Evolutionary conservation across 768 basidiomycete species (phyloP).

Genomic region (Suillus plorans): DNA sequence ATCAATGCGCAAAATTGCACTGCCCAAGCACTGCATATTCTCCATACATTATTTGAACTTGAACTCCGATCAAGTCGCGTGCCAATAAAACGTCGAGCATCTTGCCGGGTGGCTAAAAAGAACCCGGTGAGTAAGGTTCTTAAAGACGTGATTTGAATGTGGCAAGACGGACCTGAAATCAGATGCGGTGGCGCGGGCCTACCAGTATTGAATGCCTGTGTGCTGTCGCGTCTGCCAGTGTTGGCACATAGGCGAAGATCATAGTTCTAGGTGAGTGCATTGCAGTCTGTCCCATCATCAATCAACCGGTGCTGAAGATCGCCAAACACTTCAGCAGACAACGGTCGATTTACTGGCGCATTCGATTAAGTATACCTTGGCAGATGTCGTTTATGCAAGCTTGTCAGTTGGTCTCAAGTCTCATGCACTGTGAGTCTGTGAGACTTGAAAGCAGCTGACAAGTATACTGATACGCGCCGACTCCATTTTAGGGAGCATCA

Average conservation of each 20-base stretch:
- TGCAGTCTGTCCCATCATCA: slow-evolving; percentile 16
- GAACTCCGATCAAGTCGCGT: slow-evolving; percentile 17
- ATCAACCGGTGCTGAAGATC: neutral
- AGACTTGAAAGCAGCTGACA: neutral
- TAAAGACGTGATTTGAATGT: neutral
- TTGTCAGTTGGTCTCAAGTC: neutral
- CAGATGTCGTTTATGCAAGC: neutral
- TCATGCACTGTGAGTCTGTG: neutral
- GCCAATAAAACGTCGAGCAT: slow-evolving; percentile 19
- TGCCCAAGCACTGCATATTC: slow-evolving; percentile 16
- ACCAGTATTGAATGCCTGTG: slow-evolving; percentile 24
- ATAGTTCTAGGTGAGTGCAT: slow-evolving; percentile 7
- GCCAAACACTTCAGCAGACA: neutral
- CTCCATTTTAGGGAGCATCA: neutral
- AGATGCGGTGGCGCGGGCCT: slow-evolving; percentile 19
- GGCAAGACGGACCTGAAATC: slow-evolving; percentile 20
- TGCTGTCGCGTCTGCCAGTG: slow-evolving; percentile 27
- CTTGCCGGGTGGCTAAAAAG: slow-evolving; percentile 20
- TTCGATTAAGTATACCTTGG: neutral
- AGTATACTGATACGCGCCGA: neutral
- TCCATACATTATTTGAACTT: slow-evolving; percentile 26
- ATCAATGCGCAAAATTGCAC: slow-evolving; percentile 20
- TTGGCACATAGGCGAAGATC: slow-evolving; percentile 6
- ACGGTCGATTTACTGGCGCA: neutral
- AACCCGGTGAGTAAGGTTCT: neutral